These are phyloP conservation scores for Heracleum sosnowskyi DNA, from an alignment of 129 eudicot species.

Conservation along the genomic window DNA sequence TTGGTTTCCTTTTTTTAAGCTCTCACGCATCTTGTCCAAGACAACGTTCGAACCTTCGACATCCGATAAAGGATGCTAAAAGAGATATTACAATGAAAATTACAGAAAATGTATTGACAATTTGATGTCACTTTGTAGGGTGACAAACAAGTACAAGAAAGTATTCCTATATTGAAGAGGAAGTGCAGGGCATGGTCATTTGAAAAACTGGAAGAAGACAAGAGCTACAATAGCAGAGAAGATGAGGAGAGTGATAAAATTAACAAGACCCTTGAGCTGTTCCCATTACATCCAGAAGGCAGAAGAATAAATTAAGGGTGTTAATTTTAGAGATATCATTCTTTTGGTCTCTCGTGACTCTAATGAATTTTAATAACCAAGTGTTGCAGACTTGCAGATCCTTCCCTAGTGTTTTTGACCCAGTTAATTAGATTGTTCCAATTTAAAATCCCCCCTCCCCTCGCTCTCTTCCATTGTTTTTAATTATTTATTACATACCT, in stretches of 20 bases:
- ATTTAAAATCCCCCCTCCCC: no score
- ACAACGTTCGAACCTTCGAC: no score
- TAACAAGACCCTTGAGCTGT: constrained; percentile 67
- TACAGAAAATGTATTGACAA: neutral
- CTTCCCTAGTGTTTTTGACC: no score
- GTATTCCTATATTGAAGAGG: constrained; percentile 49
- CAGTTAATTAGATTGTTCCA: no score
- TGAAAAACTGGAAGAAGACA: constrained; percentile 44
- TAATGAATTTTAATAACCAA: neutral
- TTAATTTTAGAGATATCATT: neutral
- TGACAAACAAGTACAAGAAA: constrained; percentile 24
- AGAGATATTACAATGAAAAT: neutral
- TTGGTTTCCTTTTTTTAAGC: neutral
- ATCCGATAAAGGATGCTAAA: no score
- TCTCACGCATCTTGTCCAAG: no score
- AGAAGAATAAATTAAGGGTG: constrained; percentile 26
- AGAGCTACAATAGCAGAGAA: neutral
- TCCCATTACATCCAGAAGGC: constrained; percentile 88
- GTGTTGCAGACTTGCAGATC: neutral
- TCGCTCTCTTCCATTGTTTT: no score
- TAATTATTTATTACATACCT: no score
- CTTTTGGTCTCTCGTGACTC: constrained; percentile 5
- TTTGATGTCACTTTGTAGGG: constrained; percentile 24
- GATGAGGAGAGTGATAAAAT: constrained; percentile 28
- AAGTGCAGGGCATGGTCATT: constrained; percentile 74